phyloP scores from a whole-genome alignment of 805 yeast genomes.

The Barnettozyma wickerhamii region DNA sequence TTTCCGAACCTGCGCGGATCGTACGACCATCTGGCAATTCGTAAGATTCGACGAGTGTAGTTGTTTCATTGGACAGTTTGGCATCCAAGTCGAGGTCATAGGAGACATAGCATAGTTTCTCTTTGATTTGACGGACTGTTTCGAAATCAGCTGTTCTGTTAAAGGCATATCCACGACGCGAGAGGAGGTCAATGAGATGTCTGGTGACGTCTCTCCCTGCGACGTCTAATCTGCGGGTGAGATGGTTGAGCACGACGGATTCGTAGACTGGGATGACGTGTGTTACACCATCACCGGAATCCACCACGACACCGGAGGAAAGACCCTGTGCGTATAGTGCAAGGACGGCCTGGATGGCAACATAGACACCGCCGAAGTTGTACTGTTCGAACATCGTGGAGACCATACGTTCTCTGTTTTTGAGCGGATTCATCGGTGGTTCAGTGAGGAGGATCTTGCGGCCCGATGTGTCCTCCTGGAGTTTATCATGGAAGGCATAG shows the following conservation, averaged over 20 bases:
- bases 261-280: constrained; percentile 98
- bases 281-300: constrained; percentile 84
- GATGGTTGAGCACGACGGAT: constrained; percentile 91
- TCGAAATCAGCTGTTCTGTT: constrained; percentile 98
- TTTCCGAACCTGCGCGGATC: constrained; percentile 89
- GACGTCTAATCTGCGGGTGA: constrained; percentile 88
- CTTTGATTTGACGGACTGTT: constrained; percentile 96
- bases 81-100: constrained; percentile 90
- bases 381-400: constrained; percentile 91
- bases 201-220: constrained; percentile 99
- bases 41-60: constrained; percentile 84
- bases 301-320: constrained; percentile 96
- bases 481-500: constrained; percentile 88
- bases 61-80: constrained; percentile 88
- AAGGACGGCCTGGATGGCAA: constrained; percentile 96
- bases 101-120: constrained; percentile 90
- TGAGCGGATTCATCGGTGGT: constrained; percentile 95
- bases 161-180: constrained; percentile 96
- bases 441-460: constrained; percentile 86
- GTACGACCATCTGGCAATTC: constrained; percentile 97
- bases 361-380: constrained; percentile 88
- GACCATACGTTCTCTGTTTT: constrained; percentile 87
- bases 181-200: constrained; percentile 81
- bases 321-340: constrained; percentile 97
- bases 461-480: constrained; percentile 77